Evolutionary conservation across 805 yeast genomes (phyloP).

Genomic region (Starmerella khaoyaiensis): DNA sequence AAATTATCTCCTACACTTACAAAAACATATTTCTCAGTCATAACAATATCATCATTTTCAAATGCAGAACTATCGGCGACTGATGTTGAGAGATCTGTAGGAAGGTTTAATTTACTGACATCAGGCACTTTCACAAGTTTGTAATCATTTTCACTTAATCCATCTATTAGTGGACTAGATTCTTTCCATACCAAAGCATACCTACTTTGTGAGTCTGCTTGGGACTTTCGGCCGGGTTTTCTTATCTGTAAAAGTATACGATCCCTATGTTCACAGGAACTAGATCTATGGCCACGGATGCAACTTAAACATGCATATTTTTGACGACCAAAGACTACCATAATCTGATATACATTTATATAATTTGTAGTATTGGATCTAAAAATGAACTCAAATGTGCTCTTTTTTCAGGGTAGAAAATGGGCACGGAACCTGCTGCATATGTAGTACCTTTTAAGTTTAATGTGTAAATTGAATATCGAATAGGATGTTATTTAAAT

Average conservation of each 20-base stretch:
- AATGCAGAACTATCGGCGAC: background rate
- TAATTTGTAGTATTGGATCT: background rate
- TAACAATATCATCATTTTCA: conserved; percentile 16
- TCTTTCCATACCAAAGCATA: conserved; percentile 12
- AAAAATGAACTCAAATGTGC: conserved; percentile 1
- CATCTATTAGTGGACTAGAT: background rate
- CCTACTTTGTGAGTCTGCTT: conserved; percentile 13
- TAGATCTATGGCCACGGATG: conserved; percentile 84
- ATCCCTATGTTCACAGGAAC: conserved; percentile 68
- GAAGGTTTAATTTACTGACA: background rate
- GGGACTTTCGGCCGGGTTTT: conserved; percentile 62
- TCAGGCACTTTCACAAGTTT: conserved; percentile 8
- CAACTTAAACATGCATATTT: conserved; percentile 35
- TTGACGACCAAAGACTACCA: conserved; percentile 20
- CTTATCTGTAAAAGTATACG: conserved; percentile 77
- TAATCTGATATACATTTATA: background rate
- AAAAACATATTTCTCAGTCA: conserved; percentile 22
- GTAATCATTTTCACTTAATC: background rate
- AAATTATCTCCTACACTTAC: conserved; percentile 28
- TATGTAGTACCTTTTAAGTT: too few species aligned
- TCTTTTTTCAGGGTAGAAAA: background rate
- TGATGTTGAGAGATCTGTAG: conserved; percentile 2
- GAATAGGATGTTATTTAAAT: too few species aligned
- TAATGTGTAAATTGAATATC: too few species aligned
- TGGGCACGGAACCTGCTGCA: too few species aligned